Percentiles rank a stretch among this genome's conserved stretches.
These are phyloP conservation scores for Mycena epipterygia DNA, from an alignment of 768 basidiomycete genomes.

Conservation along the genomic window DNA sequence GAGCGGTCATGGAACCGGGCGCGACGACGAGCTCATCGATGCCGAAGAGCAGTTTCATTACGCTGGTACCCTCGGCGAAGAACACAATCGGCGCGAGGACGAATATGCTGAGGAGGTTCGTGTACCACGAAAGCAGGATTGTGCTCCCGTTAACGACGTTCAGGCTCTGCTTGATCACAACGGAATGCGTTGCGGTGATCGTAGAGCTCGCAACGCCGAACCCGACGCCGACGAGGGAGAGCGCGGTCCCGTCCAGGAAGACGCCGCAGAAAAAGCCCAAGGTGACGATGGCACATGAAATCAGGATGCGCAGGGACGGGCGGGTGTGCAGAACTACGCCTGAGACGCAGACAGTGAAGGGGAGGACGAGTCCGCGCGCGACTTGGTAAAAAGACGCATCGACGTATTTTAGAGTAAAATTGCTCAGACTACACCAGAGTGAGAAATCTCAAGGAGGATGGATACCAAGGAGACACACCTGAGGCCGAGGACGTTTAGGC, in stretches of 20 bases:
- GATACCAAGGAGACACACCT: conserved; percentile 62
- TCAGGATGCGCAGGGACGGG: conserved; percentile 81
- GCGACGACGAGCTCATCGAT: conserved; percentile 51
- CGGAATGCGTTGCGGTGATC: conserved; percentile 92
- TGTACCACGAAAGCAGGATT: conserved; percentile 91
- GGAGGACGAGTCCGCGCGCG: conserved; percentile 93
- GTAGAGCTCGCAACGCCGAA: conserved; percentile 89
- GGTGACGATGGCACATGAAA: conserved; percentile 87
- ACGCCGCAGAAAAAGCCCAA: conserved; percentile 93
- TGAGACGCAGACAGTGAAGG: conserved; percentile 93
- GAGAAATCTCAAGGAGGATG: neutral
- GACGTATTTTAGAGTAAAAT: conserved; percentile 93
- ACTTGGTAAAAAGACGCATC: conserved; percentile 97
- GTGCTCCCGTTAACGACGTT: conserved; percentile 87
- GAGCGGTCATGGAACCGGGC: conserved; percentile 58
- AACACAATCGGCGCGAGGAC: conserved; percentile 81
- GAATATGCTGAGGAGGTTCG: conserved; percentile 84
- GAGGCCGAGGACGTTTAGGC: conserved; percentile 85
- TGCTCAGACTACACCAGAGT: conserved; percentile 75
- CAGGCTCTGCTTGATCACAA: conserved; percentile 92
- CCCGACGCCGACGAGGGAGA: conserved; percentile 74
- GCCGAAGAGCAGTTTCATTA: conserved; percentile 72
- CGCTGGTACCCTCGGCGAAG: conserved; percentile 78
- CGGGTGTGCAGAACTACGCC: conserved; percentile 81
- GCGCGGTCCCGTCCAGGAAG: conserved; percentile 76